Evolutionary conservation across 202 grass and related monocot genomes (phyloP).

Genomic region (Schoenoplectus tabernaemontani): DNA sequence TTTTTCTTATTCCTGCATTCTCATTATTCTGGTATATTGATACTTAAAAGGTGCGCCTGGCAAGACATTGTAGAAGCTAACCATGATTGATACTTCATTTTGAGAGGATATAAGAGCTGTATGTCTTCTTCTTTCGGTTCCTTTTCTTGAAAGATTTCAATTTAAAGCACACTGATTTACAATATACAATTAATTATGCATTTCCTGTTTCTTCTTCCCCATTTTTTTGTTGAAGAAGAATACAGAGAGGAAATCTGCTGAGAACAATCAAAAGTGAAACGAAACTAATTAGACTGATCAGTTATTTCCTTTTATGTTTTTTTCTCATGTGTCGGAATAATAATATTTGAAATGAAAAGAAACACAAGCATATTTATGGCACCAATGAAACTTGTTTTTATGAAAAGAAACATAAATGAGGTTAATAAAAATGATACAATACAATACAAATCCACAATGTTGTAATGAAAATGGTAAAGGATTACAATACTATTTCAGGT

Average conservation of each 20-base stretch:
- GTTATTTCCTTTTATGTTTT: background rate
- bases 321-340: background rate
- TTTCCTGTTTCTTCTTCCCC: too few relatives aligned
- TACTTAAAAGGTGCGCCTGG: too few relatives aligned
- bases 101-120: background rate
- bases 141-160: background rate
- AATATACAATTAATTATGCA: too few relatives aligned
- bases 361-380: background rate
- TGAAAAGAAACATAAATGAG: background rate
- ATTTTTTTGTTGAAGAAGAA: background rate
- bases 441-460: background rate
- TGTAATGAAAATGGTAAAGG: background rate
- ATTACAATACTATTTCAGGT: conserved; percentile 13
- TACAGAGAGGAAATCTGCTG: background rate
- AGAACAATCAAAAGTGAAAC: conserved; percentile 2
- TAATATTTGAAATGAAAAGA: background rate
- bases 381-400: background rate
- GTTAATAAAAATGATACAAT: background rate
- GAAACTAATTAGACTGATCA: background rate
- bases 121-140: background rate
- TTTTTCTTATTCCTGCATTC: background rate
- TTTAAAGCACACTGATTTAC: background rate
- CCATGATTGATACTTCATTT: background rate
- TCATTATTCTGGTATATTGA: background rate
- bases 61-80: background rate